Base-by-base conservation (phyloP, 208 protist genomes). In the Novymonas esmeraldas region DNA sequence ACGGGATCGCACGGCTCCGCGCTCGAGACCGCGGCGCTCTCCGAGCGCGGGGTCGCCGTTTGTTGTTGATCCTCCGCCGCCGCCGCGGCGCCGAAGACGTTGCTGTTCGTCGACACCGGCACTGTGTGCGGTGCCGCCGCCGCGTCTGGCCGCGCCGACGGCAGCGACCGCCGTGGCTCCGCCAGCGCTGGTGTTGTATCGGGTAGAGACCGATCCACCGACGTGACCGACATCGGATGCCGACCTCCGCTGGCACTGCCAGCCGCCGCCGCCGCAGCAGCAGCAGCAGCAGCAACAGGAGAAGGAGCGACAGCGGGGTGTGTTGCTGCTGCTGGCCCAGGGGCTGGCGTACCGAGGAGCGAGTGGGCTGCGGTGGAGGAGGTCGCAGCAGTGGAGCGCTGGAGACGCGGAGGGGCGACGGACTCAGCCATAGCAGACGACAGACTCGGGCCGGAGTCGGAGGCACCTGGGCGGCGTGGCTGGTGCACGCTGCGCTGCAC, bases 361-460 rank as follows among this genome's bases (percentile, higher is more conserved):
- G 64, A 48, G 22, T 61, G 56, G 18, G 57, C 20, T 16, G 50
- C 26, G 1, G 61, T 14, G 7, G 57, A 63, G 4, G 67, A 31
- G 6, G 63, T 64, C 9, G 68, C 18, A 3, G 51, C 46, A 22
- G 68, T 28, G 16, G 78, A 84, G 59, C 78, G 73, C 65, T 84
- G 78, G 63, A 84, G 70, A 6, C 78, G 78, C 1, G 78, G 78
- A 13, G 77, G 73, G 20, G 65, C 54, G 1, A 64, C 68, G 13
- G 44, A 54, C 16, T 49, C 58, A 24, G 55, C 29, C 14, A 1
- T 42, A 38, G 41, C 33, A 16, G 41, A 31, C 4, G 49, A 46
- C 26, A 61, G 46, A 18, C 65, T 66, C 5, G 58, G 57, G 0
- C 36, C 29, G 14, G 45, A 44, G 49, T 75, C 62, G 28, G 36